Conservation (phyloP, 257 asterid genomes). For the Orobanche coerulescens region DNA sequence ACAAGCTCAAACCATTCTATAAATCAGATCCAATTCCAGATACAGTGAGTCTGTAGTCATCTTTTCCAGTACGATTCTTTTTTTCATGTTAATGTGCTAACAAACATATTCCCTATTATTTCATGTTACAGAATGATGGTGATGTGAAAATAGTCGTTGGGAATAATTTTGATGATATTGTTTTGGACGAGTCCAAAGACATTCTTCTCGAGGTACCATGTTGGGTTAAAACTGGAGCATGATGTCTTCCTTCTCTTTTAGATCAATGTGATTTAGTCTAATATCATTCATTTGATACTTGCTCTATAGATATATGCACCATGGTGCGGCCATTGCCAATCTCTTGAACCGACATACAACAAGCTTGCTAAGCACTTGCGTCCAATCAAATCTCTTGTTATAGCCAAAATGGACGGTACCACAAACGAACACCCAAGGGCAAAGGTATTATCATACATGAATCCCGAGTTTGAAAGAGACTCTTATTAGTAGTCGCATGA, state of each 20-base stretch:
- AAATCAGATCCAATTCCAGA: constrained; percentile 89
- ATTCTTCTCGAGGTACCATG: constrained; percentile 82
- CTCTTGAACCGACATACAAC: constrained; percentile 87
- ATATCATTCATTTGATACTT: not conserved
- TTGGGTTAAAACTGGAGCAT: not conserved
- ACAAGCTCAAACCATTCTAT: constrained; percentile 71
- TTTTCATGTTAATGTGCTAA: constrained; percentile 9
- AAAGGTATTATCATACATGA: constrained; percentile 40
- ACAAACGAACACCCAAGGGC: constrained; percentile 83
- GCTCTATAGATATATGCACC: constrained; percentile 73
- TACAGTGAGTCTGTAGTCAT: constrained; percentile 40
- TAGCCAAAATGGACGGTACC: constrained; percentile 97
- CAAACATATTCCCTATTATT: constrained; percentile 2
- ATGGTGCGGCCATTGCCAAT: constrained; percentile 96
- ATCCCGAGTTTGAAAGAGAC: not conserved
- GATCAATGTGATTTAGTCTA: not conserved
- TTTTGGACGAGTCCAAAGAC: constrained; percentile 78
- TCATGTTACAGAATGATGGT: constrained; percentile 48
- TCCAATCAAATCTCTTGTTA: constrained; percentile 52
- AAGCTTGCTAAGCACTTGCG: constrained; percentile 84
- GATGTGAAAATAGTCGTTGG: constrained; percentile 77
- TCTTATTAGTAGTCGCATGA: not conserved
- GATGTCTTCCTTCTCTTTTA: not conserved
- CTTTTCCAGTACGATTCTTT: not conserved
- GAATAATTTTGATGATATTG: constrained; percentile 49